Evolutionary conservation across 306 rosid genomes (phyloP), one percentile per base, ranked within the genome.

Genomic region (Castanea crenata): DNA sequence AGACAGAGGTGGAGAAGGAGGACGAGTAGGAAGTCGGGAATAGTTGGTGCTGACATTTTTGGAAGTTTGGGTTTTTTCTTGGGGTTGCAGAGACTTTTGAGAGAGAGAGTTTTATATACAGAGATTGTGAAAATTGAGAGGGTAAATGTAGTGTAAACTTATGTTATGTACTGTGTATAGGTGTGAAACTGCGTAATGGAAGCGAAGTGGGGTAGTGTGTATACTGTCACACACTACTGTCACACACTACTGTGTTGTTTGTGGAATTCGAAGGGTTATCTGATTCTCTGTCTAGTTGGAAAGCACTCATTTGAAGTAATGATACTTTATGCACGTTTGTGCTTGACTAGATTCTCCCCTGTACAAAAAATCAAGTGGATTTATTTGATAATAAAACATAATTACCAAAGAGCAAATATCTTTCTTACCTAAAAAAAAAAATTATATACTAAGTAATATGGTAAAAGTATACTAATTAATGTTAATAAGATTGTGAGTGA

Each of bases 21-120:
- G 2, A 81, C 78, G 55, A 65, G n/a, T 54, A 65, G 2, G 64
- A 76, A 27, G 78, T 51, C 78, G 34, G 46, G 79, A 75, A 81
- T 76, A 25, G 15, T 8, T 67, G 9, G 52, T 6, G n/a, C 38
- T 67, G 65, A 46, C 82, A 79, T 79, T 79, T 79, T 71, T n/a
- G 15, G 14, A 75, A 52, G 80, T 25, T 69, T 56, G n/a, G 61
- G 56, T 20, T 59, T 23, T 21, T 27, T 12, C 12, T 4, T 1
- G 1, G 67, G 27, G 67, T 18, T 44, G n/a, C 46, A 0, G 46
- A 41, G 12, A 41, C 46, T 41, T 7, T 16, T 38, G 71, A 19
- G 74, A 46, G 23, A 11, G 35, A 1, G 73, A 6, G 46, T 1
- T 5, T 0, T 12, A 59, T 21, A 41, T 9, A 41, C 11, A 41